phyloP scores from a whole-genome alignment of 1,139 yeast species.

The Saccharomycopsis crataegensis region DNA sequence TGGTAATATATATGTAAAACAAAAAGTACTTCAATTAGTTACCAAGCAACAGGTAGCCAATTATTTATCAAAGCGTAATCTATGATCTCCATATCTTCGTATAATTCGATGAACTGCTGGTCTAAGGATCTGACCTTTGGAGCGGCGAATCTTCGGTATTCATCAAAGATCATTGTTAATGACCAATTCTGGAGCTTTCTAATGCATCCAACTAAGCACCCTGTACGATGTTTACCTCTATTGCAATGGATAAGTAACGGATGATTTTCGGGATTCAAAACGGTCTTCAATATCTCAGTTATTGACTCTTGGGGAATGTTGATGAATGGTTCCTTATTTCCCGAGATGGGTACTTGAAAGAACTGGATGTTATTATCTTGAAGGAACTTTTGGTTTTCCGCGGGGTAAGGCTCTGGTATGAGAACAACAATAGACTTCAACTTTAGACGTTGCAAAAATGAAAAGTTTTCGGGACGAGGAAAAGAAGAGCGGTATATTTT shows the following conservation, averaged over 20 bases:
- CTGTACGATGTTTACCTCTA: conserved; percentile 94
- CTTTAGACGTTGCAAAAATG: conserved; percentile 52
- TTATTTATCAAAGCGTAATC: conserved; percentile 42
- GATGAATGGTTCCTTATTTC: conserved; percentile 93
- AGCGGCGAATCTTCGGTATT: conserved; percentile 85
- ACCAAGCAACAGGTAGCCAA: conserved; percentile 70
- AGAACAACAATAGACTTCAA: conserved; percentile 74
- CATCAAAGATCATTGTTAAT: conserved; percentile 86
- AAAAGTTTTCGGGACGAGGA: conserved; percentile 78
- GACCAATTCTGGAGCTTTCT: conserved; percentile 90
- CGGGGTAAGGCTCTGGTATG: conserved; percentile 89
- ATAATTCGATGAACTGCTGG: conserved; percentile 89
- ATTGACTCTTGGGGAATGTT: conserved; percentile 70
- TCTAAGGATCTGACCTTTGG: conserved; percentile 95
- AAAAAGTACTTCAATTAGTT: not conserved
- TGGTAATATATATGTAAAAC: too few species aligned
- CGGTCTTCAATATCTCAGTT: conserved; percentile 74
- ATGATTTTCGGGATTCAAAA: conserved; percentile 76
- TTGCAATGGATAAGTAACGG: conserved; percentile 92
- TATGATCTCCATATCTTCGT: conserved; percentile 56
- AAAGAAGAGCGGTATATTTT: conserved; percentile 81
- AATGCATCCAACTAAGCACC: conserved; percentile 89
- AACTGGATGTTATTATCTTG: conserved; percentile 53
- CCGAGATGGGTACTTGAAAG: conserved; percentile 88
- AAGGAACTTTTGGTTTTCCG: conserved; percentile 60